A percentile compares a stretch with the other conserved stretches of the same genome.
Evolutionary conservation across 495 filamentous ascomycete species (phyloP).

Genomic region (Aspergillus olivimuriae): DNA sequence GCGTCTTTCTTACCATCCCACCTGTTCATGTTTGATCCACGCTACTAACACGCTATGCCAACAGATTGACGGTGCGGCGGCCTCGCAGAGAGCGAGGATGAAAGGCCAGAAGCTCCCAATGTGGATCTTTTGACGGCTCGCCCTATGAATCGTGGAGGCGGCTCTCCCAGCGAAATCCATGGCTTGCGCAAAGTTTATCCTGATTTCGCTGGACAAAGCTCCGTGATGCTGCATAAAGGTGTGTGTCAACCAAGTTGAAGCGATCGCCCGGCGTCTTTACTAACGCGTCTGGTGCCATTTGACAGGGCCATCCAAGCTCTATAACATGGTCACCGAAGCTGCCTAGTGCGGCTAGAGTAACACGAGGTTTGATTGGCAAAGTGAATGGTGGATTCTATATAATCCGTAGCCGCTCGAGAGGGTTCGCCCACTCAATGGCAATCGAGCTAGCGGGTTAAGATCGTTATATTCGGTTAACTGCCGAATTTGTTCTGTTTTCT

Average conservation of each 20-base stretch:
- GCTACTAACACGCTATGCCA: conserved; percentile 7
- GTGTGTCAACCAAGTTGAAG: conserved; percentile 6
- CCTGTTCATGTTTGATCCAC: neutral
- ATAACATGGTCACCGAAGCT: conserved; percentile 24
- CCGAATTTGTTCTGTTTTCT: conserved; percentile 9
- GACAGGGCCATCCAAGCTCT: conserved; percentile 44
- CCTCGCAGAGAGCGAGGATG: conserved; percentile 89
- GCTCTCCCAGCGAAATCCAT: conserved; percentile 30
- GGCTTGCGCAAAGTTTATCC: conserved; percentile 26
- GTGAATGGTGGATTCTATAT: conserved; percentile 2
- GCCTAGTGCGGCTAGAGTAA: conserved; percentile 24
- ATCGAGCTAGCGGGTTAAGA: conserved; percentile 18
- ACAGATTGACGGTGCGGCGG: conserved; percentile 86
- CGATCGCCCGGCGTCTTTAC: too few species aligned
- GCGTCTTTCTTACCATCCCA: conserved; percentile 8
- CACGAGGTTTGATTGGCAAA: conserved; percentile 24
- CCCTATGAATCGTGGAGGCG: conserved; percentile 38
- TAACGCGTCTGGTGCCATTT: too few species aligned
- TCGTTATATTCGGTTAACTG: conserved; percentile 10
- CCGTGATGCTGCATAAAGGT: conserved; percentile 37
- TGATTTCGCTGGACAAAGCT: conserved; percentile 26
- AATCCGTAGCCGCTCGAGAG: conserved; percentile 20
- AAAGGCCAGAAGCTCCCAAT: conserved; percentile 63
- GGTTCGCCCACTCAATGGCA: conserved; percentile 15
- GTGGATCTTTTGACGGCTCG: conserved; percentile 56